These are phyloP conservation scores for Lenzites betulinus DNA, from an alignment of 768 basidiomycete genomes.

Conservation along the genomic window DNA sequence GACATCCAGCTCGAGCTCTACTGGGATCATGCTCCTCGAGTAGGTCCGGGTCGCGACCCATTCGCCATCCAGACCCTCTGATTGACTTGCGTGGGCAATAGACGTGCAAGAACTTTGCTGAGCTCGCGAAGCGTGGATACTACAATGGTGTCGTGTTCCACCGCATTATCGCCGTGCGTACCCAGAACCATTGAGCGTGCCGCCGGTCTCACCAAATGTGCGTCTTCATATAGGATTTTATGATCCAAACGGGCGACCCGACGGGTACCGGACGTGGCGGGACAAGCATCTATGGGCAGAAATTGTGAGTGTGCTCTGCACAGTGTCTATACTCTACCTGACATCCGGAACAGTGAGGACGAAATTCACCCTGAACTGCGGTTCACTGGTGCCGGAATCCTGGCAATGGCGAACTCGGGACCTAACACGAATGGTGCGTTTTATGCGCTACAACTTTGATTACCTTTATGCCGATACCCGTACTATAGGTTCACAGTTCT, in stretches of 20 bases:
- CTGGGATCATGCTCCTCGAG: constrained; percentile 86
- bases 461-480: not conserved
- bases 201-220: not conserved
- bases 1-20: constrained; percentile 90
- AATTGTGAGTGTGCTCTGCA: constrained; percentile 58
- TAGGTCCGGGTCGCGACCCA: constrained; percentile 27
- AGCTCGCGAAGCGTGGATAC: constrained; percentile 88
- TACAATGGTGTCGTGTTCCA: constrained; percentile 92
- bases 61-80: not conserved
- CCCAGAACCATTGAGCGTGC: not conserved
- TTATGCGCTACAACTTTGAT: not conserved
- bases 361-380: constrained; percentile 89
- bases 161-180: constrained; percentile 82
- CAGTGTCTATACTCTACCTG: not conserved
- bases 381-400: constrained; percentile 94
- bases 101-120: constrained; percentile 96
- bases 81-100: constrained; percentile 36
- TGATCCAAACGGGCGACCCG: constrained; percentile 96
- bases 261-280: constrained; percentile 95
- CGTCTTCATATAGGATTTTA: constrained; percentile 70
- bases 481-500: constrained; percentile 88
- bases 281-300: constrained; percentile 85
- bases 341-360: constrained; percentile 61
- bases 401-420: constrained; percentile 97
- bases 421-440: constrained; percentile 81